Evolutionary conservation across 2,329 filamentous ascomycete species (phyloP), one percentile per base, ranked within the genome.

Genomic region (Moelleriella libera): DNA sequence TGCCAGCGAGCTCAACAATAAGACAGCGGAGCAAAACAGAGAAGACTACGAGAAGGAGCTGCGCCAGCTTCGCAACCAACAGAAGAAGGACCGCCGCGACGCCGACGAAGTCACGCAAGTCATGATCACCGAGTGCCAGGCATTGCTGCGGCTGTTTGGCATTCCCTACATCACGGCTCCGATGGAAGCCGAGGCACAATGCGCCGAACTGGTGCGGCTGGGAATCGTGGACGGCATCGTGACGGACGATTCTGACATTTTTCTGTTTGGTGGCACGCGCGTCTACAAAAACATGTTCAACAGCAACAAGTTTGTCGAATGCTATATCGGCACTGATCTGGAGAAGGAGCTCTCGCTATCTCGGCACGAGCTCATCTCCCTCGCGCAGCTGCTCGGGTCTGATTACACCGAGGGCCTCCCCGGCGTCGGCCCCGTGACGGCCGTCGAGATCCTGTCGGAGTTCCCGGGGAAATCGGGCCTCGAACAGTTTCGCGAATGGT

Each of bases 251-350:
- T 94, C 85, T 3, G 92, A 98, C 69, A 94, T 83, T 1, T 98
- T 98, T 59, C 76, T 98, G 1, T 98, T 98, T 63, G 94, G 92
- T 14, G 94, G 92, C 39, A 98, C 88, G 0, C 76, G 90, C 14
- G 85, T 98, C 28, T 98, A 98, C 73, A 98, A 98, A 65, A 98
- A 98, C 69, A 94, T 98, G 88, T 98, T 98, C 72, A 98, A 96
- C 65, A 83, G 88, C 57, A 92, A 92, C 63, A 98, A 98, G 62
- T 94, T 88, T 57, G 92, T 98, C 41, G 92, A 98, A 67, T 97
- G 92, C 66, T 98, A 97, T 60, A 75, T 98, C 8, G 69, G 81
- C 2, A 72, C 70, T 0, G 92, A 98, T 58, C 71, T 98, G 0
- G 87, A 94, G 57, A 85, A 85, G 55, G 94, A 98, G 57, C 83